Base-by-base conservation (phyloP, 768 basidiomycete species). In the Atractiella rhizophila region DNA sequence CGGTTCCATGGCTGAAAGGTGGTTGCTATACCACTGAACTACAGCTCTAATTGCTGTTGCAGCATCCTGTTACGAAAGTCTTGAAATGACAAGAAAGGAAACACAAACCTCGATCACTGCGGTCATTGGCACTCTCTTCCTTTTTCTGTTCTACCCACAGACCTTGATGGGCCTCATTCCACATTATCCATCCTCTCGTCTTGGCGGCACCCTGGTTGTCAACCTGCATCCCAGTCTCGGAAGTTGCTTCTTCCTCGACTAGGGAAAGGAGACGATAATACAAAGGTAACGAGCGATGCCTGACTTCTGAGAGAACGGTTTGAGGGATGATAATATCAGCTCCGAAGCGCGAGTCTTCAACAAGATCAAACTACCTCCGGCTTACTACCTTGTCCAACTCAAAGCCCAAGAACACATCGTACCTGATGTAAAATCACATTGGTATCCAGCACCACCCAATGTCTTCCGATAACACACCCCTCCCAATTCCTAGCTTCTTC, bases 361-460 rank as follows among this genome's bases (percentile, higher is more conserved):
- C 64, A 39, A 96, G 65, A 59, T 98, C 91, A 78, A 96, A 94
- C 80, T 91, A n/a, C n/a, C n/a, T n/a, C n/a, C n/a, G n/a, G 51
- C 12, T 42, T 18, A 19, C 38, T n/a, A n/a, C n/a, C n/a, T n/a
- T n/a, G n/a, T n/a, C n/a, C n/a, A n/a, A n/a, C n/a, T n/a, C n/a
- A n/a, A n/a, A n/a, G 15, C 20, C 4, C 5, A 37, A 18, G 20
- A 51, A 44, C 8, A 47, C 37, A 34, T 42, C 64, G 29, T 35
- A 75, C 82, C 66, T 94, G 86, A 13, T 79, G 69, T 11, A 98
- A 65, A 53, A 91, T 81, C 13, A 91, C 71, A 59, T 98, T 98
- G 15, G 88, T 96, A 55, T 98, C 88, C 4, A 85, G 79, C 12
- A 98, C 62, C 21, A 94, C 57, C 54, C 73, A 85, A 53, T 88